Evolutionary conservation across 2,329 filamentous ascomycete species (phyloP), one percentile per base, ranked within the genome.

Genomic region (Claviceps spartinae): DNA sequence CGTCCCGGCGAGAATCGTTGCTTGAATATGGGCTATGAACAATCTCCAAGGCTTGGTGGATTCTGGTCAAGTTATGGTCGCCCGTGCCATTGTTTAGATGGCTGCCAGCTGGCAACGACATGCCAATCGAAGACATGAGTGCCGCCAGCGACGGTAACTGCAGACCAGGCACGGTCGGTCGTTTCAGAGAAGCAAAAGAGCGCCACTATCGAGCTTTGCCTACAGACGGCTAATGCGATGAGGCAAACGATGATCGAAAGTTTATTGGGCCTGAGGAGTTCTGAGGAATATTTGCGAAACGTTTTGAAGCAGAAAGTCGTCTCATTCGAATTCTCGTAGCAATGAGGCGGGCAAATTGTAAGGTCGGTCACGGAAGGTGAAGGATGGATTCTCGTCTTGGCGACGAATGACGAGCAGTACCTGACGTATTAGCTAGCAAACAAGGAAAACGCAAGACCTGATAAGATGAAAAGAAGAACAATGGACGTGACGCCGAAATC

Each of bases 1-100:
- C 93, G 66, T 93, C 79, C 65, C 86, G 79, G 57, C 93, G 87
- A 51, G 85, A 76, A 57, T 86, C 78, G 67, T 96, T 96, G 57
- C 82, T 77, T 42, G 90, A 91, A 55, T 81, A 78, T 11, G 90
- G 81, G 63, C 81, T 84, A 72, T 97, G 91, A 55, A 96, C 87
- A 60, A 94, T 79, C 60, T 93, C 81, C 59, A 98, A 81, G 42
- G 93, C 93, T 62, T 86, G 79, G 62, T 88, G 81, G 58, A 97
- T 93, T 64, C 79, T 81, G 49, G 78, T 71, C 49, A 88, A 74
- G 50, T 78, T 65, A 37, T 69, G 69, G 55, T 67, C 64, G 57
- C 64, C 67, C 55, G 66, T 65, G 57, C 67, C 66, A 59, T 68
- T 67, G 54, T 61, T 62, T 52, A 63, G 61, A 56, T 63, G 58